Evolutionary conservation across 2,329 filamentous ascomycete species (phyloP), one percentile per base, ranked within the genome.

Genomic region (Paraphaeosphaeria minitans): DNA sequence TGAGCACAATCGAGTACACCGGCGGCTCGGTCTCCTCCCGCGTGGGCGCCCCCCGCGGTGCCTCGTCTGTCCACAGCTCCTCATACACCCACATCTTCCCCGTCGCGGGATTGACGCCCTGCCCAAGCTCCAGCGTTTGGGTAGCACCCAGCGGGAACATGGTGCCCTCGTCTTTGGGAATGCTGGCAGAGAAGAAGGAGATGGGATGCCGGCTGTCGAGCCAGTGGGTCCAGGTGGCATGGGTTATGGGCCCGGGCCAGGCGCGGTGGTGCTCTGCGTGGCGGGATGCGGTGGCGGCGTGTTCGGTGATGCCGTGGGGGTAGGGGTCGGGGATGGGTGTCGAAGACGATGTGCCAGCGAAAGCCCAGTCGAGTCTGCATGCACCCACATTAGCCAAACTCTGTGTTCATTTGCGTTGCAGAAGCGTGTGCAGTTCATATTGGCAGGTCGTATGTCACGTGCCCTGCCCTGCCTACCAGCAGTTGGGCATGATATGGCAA

Each of bases 1-100:
- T 56, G 41, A 85, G 66, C 33, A 87, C 82, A 5, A 68, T 58
- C 63, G 75, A 71, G 3, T 60, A 55, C 27, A 66, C 75, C 12
- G 22, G 62, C 1, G 55, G 60, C 16, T 33, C 29, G 1, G 27
- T 7, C 4, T 53, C 39, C 8, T 29, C 24, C 8, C 12, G 19
- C 10, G 33, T 12, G 10, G 48, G 65, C 1, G 69, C 67, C 0
- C 56, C 31, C 10, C 22, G 2, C 24, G 75, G 80, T 68, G 2
- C 75, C 66, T 2, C 72, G 43, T 87, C 84, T 1, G 77, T 72
- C 89, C 89, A 91, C 2, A 89, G 70, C 73, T 92, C 89, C 70
- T 91, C 88, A 64, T 93, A 92, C 0, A 76, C 53, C 10, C 81
- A 81, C 41, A 81, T 71, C 0, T 67, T 43, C 0, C 83, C 83